Evolutionary conservation across 73 alveolate species (phyloP).

Genomic region (Paramecium biaurelia): DNA sequence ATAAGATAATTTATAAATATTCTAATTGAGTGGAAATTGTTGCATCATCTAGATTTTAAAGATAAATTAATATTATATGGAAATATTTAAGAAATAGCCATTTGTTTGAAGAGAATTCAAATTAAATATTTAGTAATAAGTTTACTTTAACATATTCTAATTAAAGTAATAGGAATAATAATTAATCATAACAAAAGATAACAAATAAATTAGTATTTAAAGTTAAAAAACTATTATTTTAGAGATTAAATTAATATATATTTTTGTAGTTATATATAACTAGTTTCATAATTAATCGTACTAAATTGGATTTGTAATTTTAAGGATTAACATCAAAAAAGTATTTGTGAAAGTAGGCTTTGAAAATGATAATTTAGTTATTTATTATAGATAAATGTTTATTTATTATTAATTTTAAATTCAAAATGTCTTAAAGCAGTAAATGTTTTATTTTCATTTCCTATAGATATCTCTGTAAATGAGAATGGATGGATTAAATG

Average conservation of each 20-base stretch:
- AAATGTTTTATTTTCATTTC: background rate
- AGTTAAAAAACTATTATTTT: too few species aligned
- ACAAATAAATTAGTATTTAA: too few species aligned
- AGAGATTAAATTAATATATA: too few species aligned
- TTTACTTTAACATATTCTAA: too few species aligned
- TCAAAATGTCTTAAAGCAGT: constrained; percentile 36
- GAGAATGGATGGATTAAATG: constrained; percentile 83
- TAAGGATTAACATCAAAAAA: background rate
- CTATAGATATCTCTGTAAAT: constrained; percentile 24
- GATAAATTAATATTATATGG: too few species aligned
- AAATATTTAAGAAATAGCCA: too few species aligned
- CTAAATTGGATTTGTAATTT: background rate
- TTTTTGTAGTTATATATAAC: background rate
- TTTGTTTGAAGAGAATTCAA: too few species aligned
- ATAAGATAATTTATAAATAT: background rate
- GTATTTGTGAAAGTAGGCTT: background rate
- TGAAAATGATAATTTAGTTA: constrained; percentile 25
- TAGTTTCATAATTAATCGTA: background rate
- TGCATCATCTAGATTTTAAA: background rate
- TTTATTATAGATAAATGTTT: background rate
- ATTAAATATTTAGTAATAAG: too few species aligned
- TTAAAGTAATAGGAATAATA: too few species aligned
- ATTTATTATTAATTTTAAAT: constrained; percentile 11
- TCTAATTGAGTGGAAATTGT: background rate
- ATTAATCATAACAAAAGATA: too few species aligned